These are phyloP conservation scores for Mucor circinelloides DNA, from an alignment of 371 early-diverging fungal species.

Conservation along the genomic window DNA sequence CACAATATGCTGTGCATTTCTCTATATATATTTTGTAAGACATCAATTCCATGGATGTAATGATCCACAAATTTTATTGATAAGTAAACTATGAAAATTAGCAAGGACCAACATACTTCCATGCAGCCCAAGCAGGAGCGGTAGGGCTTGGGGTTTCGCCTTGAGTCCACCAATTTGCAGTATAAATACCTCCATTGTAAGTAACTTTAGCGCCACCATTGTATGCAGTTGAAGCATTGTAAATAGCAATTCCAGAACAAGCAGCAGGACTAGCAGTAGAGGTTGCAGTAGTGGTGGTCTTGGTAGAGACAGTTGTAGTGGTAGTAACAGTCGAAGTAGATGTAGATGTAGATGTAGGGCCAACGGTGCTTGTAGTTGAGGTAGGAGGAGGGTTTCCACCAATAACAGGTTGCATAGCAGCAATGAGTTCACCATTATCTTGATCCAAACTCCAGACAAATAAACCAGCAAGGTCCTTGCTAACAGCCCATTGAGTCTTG, in stretches of 20 bases:
- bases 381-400: constrained; percentile 23
- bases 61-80: too few species aligned
- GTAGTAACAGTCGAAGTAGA: not conserved
- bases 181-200: constrained; percentile 35
- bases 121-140: constrained; percentile 2
- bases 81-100: not conserved
- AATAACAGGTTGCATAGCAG: constrained; percentile 25
- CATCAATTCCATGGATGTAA: too few species aligned
- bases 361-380: not conserved
- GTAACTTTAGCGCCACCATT: constrained; percentile 29
- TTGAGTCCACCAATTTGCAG: constrained; percentile 52
- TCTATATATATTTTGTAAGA: too few species aligned
- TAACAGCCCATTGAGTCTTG: constrained; percentile 55
- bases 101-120: constrained; percentile 9
- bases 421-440: constrained; percentile 54
- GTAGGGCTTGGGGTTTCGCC: constrained; percentile 22
- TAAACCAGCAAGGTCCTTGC: constrained; percentile 37
- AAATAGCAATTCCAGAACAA: constrained; percentile 15
- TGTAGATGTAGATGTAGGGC: too few species aligned
- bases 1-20: too few species aligned
- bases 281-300: not conserved
- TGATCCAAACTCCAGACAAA: constrained; percentile 31
- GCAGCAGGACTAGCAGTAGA: constrained; percentile 6
- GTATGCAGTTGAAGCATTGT: constrained; percentile 13
- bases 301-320: not conserved